Conservation (phyloP, 768 basidiomycete genomes). For the Termitomyces sp. region DNA sequence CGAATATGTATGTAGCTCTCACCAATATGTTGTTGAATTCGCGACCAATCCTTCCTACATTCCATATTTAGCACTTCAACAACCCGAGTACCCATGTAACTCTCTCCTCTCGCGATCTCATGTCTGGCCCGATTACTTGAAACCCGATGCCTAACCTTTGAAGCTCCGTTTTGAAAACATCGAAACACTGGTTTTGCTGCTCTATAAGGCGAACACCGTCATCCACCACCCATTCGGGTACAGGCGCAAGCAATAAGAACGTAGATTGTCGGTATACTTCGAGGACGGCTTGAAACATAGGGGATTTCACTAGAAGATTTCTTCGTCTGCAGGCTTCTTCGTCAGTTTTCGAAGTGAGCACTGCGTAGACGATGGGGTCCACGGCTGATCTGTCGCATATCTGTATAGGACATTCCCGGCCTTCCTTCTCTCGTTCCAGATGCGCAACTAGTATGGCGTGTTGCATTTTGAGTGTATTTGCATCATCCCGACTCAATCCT, state of each 20-base stretch:
- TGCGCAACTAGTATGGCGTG: slow-evolving; percentile 56
- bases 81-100: slow-evolving; percentile 19
- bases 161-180: slow-evolving; percentile 34
- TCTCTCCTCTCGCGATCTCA: slow-evolving; percentile 35
- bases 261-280: slow-evolving; percentile 38
- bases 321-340: slow-evolving; percentile 31
- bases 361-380: slow-evolving; percentile 60
- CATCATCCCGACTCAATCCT: slow-evolving; percentile 49
- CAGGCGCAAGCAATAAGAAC: slow-evolving; percentile 50
- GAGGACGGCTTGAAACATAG: slow-evolving; percentile 36
- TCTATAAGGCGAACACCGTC: slow-evolving; percentile 59
- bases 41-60: neutral
- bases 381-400: slow-evolving; percentile 63
- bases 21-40: neutral
- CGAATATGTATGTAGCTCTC: neutral
- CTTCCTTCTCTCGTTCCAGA: slow-evolving; percentile 35
- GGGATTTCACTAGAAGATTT: slow-evolving; percentile 25
- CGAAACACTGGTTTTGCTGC: slow-evolving; percentile 34
- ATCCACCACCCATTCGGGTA: slow-evolving; percentile 56
- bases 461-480: slow-evolving; percentile 55
- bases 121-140: slow-evolving; percentile 39
- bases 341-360: slow-evolving; percentile 35
- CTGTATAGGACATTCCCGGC: slow-evolving; percentile 23
- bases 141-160: slow-evolving; percentile 37
- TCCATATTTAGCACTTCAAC: neutral